Evolutionary conservation across 2,329 filamentous ascomycete genomes (phyloP).

Genomic region (Colletotrichum ledebouriae): DNA sequence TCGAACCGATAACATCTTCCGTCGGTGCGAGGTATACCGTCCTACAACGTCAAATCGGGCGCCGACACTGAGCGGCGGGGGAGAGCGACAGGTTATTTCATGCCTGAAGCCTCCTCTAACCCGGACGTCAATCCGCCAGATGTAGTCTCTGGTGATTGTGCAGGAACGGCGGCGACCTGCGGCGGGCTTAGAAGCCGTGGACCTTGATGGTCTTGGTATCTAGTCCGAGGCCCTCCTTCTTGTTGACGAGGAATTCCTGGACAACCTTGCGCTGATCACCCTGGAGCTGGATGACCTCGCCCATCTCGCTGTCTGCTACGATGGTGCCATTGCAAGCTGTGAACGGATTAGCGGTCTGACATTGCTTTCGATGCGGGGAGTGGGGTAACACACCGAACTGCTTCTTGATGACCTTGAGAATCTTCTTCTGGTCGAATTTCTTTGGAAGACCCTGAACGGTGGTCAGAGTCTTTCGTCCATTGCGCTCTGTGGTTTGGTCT

Average conservation of each 20-base stretch:
- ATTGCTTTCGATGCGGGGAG: background rate
- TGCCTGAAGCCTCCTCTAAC: constrained; percentile 23
- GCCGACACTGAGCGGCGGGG: constrained; percentile 39
- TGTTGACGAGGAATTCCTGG: constrained; percentile 96
- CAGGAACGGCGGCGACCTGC: constrained; percentile 56
- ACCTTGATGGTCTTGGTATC: constrained; percentile 98
- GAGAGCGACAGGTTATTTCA: constrained; percentile 13
- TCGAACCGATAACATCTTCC: constrained; percentile 36
- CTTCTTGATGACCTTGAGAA: constrained; percentile 99
- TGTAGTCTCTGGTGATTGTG: constrained; percentile 20
- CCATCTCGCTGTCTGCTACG: constrained; percentile 95
- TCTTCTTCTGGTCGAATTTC: constrained; percentile 99
- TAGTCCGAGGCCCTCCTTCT: constrained; percentile 93
- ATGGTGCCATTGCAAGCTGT: constrained; percentile 99
- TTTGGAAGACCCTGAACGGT: constrained; percentile 98
- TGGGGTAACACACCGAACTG: constrained; percentile 80
- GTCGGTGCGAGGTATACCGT: constrained; percentile 38
- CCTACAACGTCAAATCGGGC: constrained; percentile 40
- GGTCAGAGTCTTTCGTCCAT: constrained; percentile 99
- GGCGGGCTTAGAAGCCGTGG: constrained; percentile 60
- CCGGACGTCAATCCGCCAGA: constrained; percentile 37
- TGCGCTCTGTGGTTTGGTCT: constrained; percentile 80
- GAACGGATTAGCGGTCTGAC: constrained; percentile 45
- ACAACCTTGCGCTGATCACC: constrained; percentile 99
- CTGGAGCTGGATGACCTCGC: constrained; percentile 99